These are phyloP conservation scores for Thamnidium elegans DNA, from an alignment of 192 early-diverging fungal species.

Conservation along the genomic window DNA sequence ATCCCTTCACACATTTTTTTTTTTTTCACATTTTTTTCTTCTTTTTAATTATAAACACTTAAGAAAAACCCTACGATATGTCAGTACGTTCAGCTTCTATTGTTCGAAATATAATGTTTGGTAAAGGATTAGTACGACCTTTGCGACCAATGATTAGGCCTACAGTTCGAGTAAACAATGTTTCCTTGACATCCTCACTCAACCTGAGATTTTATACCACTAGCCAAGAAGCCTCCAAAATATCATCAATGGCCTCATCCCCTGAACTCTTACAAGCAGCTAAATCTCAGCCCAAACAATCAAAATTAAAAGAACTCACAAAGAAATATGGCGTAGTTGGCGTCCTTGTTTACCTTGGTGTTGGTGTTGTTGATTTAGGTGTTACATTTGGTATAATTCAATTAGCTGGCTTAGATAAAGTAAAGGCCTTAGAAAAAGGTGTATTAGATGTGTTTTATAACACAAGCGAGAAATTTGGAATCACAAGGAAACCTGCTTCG, in stretches of 20 bases:
- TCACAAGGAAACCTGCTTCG: not conserved
- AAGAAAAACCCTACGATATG: too few relatives aligned
- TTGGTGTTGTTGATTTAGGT: slow-evolving; percentile 48
- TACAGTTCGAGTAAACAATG: too few relatives aligned
- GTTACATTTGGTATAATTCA: slow-evolving; percentile 48
- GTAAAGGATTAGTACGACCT: too few relatives aligned
- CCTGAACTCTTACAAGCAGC: slow-evolving; percentile 3
- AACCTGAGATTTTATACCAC: too few relatives aligned
- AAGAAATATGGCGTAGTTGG: slow-evolving; percentile 50
- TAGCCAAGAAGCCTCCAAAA: not conserved
- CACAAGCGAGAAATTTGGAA: slow-evolving; percentile 10
- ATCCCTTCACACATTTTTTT: too few relatives aligned
- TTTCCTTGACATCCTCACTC: too few relatives aligned
- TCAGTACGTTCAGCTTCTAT: too few relatives aligned
- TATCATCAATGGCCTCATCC: slow-evolving; percentile 13
- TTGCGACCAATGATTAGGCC: too few relatives aligned
- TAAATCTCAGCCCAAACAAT: not conserved
- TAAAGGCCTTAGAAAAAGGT: slow-evolving; percentile 44
- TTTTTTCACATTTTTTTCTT: too few relatives aligned
- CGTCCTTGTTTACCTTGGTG: slow-evolving; percentile 47
- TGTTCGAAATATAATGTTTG: too few relatives aligned
- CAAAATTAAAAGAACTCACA: slow-evolving; percentile 34
- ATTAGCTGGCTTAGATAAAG: slow-evolving; percentile 48
- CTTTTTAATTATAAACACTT: too few relatives aligned
- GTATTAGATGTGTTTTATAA: slow-evolving; percentile 30